Conservation (phyloP, 805 yeast genomes). For the Ascoidea rubescens region DNA sequence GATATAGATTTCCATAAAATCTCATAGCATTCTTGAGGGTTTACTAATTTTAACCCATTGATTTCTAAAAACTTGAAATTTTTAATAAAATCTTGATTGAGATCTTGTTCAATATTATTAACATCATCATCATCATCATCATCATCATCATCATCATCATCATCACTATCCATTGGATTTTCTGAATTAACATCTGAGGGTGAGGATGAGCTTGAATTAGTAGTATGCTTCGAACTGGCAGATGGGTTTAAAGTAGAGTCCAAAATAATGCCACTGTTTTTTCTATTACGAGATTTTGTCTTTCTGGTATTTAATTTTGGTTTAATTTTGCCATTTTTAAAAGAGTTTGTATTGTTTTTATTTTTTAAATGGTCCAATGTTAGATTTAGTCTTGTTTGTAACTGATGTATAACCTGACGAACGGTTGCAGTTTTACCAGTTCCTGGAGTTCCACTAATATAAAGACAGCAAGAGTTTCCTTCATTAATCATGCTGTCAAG, state of each 20-base stretch:
- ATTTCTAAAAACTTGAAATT: conserved; percentile 70
- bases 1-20: conserved; percentile 65
- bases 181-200: neutral
- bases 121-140: conserved; percentile 14
- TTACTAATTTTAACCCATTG: conserved; percentile 75
- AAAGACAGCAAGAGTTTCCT: conserved; percentile 69
- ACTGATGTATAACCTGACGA: conserved; percentile 66
- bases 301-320: neutral
- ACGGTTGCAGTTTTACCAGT: conserved; percentile 95
- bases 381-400: conserved; percentile 26
- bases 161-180: neutral
- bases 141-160: conserved; percentile 15
- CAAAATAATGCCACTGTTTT: neutral
- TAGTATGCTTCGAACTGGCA: neutral
- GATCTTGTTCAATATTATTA: conserved; percentile 4
- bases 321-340: neutral
- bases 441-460: conserved; percentile 95
- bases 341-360: neutral
- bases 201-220: neutral
- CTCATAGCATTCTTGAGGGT: conserved; percentile 76
- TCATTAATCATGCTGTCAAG: conserved; percentile 60
- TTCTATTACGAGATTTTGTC: neutral
- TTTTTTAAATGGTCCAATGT: conserved; percentile 6
- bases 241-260: neutral
- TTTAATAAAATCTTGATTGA: conserved; percentile 15